Percentiles rank a stretch among this genome's conserved stretches.
phyloP scores from a whole-genome alignment of 2,329 filamentous ascomycete genomes.

The Claviceps africana region DNA sequence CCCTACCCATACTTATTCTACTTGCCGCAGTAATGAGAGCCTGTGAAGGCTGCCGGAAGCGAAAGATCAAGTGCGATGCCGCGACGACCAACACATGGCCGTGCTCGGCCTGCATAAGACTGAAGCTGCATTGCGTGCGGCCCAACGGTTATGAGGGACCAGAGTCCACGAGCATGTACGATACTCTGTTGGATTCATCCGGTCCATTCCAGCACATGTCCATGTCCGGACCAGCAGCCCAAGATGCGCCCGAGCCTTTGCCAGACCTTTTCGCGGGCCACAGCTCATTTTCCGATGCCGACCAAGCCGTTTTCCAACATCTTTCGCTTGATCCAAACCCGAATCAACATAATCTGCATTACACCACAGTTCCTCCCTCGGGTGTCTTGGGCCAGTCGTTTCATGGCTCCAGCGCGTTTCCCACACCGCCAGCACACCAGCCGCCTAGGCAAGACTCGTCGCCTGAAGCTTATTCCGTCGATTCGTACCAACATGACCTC shows the following conservation, averaged over 20 bases:
- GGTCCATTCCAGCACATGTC: conserved; percentile 35
- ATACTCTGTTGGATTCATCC: conserved; percentile 17
- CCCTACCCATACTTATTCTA: background rate
- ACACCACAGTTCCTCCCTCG: conserved; percentile 36
- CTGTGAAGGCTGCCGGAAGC: conserved; percentile 83
- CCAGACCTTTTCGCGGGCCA: conserved; percentile 34
- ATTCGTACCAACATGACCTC: conserved; percentile 56
- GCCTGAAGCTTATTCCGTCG: conserved; percentile 40
- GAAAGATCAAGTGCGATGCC: conserved; percentile 97
- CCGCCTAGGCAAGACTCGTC: conserved; percentile 21
- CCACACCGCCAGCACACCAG: conserved; percentile 32
- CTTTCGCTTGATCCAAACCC: conserved; percentile 32
- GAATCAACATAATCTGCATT: conserved; percentile 35
- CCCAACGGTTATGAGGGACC: conserved; percentile 58
- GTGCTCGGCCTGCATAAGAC: conserved; percentile 79
- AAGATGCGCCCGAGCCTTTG: conserved; percentile 22
- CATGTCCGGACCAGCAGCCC: conserved; percentile 32
- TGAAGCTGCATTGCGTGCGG: conserved; percentile 87
- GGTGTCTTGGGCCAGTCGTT: conserved; percentile 39
- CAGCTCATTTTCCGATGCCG: conserved; percentile 32
- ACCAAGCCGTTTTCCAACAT: conserved; percentile 30
- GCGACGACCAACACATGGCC: conserved; percentile 97
- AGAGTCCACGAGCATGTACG: conserved; percentile 20
- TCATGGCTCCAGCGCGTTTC: conserved; percentile 34
- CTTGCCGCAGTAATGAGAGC: conserved; percentile 70